These are phyloP conservation scores for Hymenoscyphus linearis DNA, from an alignment of 2,329 filamentous ascomycete species.

Conservation along the genomic window DNA sequence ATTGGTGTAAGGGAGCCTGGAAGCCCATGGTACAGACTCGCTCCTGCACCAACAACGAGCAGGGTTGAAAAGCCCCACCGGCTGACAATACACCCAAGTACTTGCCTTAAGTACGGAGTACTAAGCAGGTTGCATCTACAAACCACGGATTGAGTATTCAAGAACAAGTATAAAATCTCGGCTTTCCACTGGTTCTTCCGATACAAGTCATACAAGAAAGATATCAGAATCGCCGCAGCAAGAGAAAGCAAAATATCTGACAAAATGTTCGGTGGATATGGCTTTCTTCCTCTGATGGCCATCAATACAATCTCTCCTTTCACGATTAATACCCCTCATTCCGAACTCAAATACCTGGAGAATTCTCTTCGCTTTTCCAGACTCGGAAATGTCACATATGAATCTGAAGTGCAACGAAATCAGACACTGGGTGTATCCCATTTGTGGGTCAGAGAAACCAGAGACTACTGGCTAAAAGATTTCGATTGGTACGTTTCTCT, in stretches of 20 bases:
- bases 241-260: neutral
- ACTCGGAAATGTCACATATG: neutral
- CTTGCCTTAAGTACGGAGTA: too few species aligned
- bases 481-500: neutral
- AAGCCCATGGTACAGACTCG: too few species aligned
- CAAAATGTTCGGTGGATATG: neutral
- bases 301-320: neutral
- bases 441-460: neutral
- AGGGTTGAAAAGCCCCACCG: neutral
- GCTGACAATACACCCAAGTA: neutral
- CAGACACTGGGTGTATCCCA: neutral
- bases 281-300: neutral
- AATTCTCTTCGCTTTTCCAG: neutral
- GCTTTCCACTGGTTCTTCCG: neutral
- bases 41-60: too few species aligned
- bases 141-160: neutral
- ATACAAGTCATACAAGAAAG: neutral
- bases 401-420: neutral
- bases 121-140: neutral
- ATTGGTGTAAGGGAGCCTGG: too few species aligned
- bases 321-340: neutral
- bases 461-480: neutral
- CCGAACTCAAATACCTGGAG: neutral
- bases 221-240: neutral
- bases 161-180: neutral